Evolutionary conservation across 2,329 filamentous ascomycete genomes (phyloP), one percentile per base, ranked within the genome.

Genomic region (Tympanopsis confertula): DNA sequence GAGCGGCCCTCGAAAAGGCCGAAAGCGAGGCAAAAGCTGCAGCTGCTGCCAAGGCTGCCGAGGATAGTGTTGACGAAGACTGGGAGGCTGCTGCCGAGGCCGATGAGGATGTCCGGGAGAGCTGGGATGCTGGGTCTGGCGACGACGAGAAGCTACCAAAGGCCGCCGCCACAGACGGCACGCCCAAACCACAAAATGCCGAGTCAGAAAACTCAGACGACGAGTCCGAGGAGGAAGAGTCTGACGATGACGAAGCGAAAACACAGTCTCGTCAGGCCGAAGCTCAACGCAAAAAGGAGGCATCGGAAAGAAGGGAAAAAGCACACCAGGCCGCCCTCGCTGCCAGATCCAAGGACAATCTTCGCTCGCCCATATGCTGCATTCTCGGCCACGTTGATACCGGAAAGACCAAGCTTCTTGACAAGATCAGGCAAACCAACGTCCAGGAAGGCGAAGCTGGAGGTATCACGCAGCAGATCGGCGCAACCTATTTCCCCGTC

Each of bases 381-480:
- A 98, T 98, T 74, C 78, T 98, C 46, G 91, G 91, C 53, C 91
- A 98, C 76, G 91, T 98, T 75, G 91, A 98, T 79, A 98, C 93
- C 35, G 91, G 91, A 59, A 98, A 98, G 69, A 98, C 91, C n/a
- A 98, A 96, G 68, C 70, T 98, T 45, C 74, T 98, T 41, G 91
- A 98, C 70, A 98, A 96, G 69, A 86, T 98, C 54, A 84, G 91
- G 53, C 87, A 94, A 61, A 96, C 91, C 41, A 96, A 98, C 56
- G 91, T 98, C 22, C 93, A 98, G 57, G 91, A 96, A 64, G 91
- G 91, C 53, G 91, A 98, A 74, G 93, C 91, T 28, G 93, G 91
- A 70, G 91, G 91, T 79, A 98, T 98, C 55, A 98, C 91, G 5
- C 91, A 98, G 65, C 91, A 98, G 63, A 98, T 98, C 55, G 91